Base-by-base conservation (phyloP, 768 basidiomycete genomes). In the Rhodosporidiobolus odoratus region DNA sequence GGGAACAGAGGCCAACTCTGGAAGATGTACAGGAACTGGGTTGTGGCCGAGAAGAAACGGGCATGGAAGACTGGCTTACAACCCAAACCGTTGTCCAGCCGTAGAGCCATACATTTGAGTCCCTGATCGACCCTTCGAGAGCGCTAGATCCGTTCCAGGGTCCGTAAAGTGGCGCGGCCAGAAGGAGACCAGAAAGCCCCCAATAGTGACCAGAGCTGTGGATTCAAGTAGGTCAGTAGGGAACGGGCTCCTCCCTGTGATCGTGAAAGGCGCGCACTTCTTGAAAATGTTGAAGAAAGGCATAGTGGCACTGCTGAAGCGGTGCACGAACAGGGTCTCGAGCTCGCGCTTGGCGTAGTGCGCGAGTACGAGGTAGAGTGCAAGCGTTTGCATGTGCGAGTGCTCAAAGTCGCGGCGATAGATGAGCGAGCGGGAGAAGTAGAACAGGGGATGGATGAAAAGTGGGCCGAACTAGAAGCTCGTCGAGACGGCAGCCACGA, bases 221-320 rank as follows among this genome's bases (percentile, higher is more conserved):
- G 48, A 43, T 48, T 52, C 9, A 30, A 30, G 38, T 30, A 76
- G n/a, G n/a, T 45, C 40, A 60, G 68, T 9, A 17, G 3, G 25
- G 6, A 25, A n/a, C n/a, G n/a, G n/a, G n/a, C 45, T 17, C 9
- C 23, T n/a, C 13, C 23, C 25, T 35, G 50, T 27, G 53, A 27
- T 3, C n/a, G 27, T 45, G 56, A 38, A n/a, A 23, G 30, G 23
- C 38, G 12, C 85, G 37, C 65, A 96, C 95, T 99, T 99, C 79
- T 88, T 89, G 83, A 95, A 88, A 43, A 98, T 85, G 78, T 92
- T 90, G 68, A 78, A 77, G 67, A 88, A 80, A 2, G 95, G 96
- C 90, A 98, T 95, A 0, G 95, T 96, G 2, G 87, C 89, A 80
- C 92, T 86, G 38, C 93, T 97, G 84, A 97, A 98, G 17, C 91